Evolutionary conservation across 164 flowering plant species (phyloP), one percentile per base, ranked within the genome.

Genomic region (Protea cynaroides): DNA sequence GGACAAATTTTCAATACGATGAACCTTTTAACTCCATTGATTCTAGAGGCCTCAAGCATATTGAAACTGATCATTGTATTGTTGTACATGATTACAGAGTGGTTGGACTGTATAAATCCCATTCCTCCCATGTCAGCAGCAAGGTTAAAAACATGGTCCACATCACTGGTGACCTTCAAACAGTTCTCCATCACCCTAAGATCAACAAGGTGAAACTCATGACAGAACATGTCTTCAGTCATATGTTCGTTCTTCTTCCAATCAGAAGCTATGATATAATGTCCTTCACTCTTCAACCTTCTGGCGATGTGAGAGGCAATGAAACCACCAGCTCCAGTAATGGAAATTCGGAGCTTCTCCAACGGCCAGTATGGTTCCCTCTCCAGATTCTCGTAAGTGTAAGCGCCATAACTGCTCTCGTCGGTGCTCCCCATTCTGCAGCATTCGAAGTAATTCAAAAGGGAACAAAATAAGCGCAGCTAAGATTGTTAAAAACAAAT

Each of bases 41-140:
- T 84, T 73, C 97, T 84, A 1, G 90, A 78, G 58, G 99, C 97
- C 76, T 91, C 99, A 46, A 91, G 84, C 96, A 91, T 89, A 82
- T 91, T 94, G 78, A 94, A 88, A 72, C 99, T 91, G 76, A 94
- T 94, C 99, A 94, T 94, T 0, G 97, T 94, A 77, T 94, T 91
- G 77, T 94, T 94, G 50, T 91, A 94, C 95, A 94, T 87, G 58
- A 94, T 94, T 54, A 94, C 97, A 0, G 99, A 94, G 74, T 94
- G 99, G 70, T 94, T 94, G 59, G 99, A 94, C 80, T 94, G 99
- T 54, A 94, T 94, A 77, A 94, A 94, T 13, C 99, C 99, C 99
- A 94, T 94, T 38, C 99, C 99, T 66, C 99, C 99, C 99, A 94
- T 94, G 76, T 94, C 99, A 69, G 99, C 99, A 64, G 97, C 99